These are phyloP conservation scores for Stephanodiscus minutulus DNA, from an alignment of 108 stramenopile genomes.

Conservation along the genomic window DNA sequence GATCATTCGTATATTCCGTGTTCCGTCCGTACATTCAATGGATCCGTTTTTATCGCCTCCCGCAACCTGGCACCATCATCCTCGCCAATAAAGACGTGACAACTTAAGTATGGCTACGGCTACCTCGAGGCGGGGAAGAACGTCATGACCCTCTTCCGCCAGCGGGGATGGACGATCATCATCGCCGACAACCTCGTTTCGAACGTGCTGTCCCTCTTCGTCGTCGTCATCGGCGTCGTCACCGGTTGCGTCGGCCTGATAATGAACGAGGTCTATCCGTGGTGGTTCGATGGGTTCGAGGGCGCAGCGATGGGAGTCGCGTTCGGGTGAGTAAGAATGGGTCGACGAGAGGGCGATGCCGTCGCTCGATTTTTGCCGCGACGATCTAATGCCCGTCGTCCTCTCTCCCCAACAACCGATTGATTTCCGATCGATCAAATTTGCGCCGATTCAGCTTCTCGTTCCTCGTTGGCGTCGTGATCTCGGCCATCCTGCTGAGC, in stretches of 20 bases:
- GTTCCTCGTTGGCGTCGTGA: slow-evolving; percentile 66
- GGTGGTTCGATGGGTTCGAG: slow-evolving; percentile 50
- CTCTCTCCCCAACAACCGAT: not conserved
- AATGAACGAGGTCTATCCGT: slow-evolving; percentile 41
- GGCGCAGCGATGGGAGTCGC: slow-evolving; percentile 42
- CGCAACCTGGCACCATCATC: slow-evolving; percentile 13
- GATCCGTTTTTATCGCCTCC: too few species aligned
- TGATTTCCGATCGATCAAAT: too few species aligned
- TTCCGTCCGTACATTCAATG: too few species aligned
- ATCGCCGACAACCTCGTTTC: slow-evolving; percentile 61
- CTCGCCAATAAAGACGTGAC: too few species aligned
- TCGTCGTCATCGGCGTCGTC: slow-evolving; percentile 55
- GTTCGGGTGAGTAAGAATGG: slow-evolving; percentile 45
- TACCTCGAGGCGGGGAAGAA: slow-evolving; percentile 78
- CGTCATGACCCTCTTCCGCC: slow-evolving; percentile 69
- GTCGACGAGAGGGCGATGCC: not conserved
- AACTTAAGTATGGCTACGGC: slow-evolving; percentile 66
- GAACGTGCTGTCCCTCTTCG: slow-evolving; percentile 62
- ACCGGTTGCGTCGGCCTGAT: slow-evolving; percentile 63
- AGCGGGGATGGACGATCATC: slow-evolving; percentile 67
- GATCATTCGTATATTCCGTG: not conserved
- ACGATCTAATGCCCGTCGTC: not conserved
- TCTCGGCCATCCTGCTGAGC: slow-evolving; percentile 63
- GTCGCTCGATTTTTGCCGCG: not conserved
- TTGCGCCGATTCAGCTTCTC: slow-evolving; percentile 33